Evolutionary conservation across 2,329 filamentous ascomycete genomes (phyloP), one percentile per base, ranked within the genome.

Genomic region (Teratosphaeriaceae sp.): DNA sequence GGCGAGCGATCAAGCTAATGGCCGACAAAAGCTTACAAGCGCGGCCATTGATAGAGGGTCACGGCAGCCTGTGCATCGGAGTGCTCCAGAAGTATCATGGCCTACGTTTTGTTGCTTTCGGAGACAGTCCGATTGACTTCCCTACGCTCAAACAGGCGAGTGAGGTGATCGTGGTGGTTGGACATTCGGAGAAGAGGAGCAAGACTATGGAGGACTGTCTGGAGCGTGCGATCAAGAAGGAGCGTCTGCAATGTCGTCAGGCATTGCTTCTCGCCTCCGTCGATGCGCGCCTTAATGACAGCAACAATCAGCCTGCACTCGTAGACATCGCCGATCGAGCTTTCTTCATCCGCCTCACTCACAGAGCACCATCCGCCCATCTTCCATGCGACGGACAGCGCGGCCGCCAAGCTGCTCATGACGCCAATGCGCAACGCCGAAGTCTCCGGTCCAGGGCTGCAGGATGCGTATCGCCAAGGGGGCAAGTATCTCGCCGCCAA

Each of bases 51-150:
- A n/a, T n/a, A n/a, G n/a, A n/a, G n/a, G n/a, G n/a, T n/a, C n/a
- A n/a, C n/a, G n/a, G n/a, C n/a, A n/a, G n/a, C n/a, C n/a, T n/a
- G n/a, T n/a, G n/a, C n/a, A n/a, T n/a, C n/a, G n/a, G n/a, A n/a
- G n/a, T n/a, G 2, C 54, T 81, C 16, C 61, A 59, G 40, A 20
- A 63, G 0, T 15, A 15, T 0, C 48, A 69, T 30, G 3, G 59
- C 0, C 34, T 67, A 21, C 57, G 67, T 29, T 72, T 80, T 15
- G 72, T 65, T 56, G 79, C 75, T 0, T 78, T 83, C 50, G 78
- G 79, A n/a, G 78, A 82, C 50, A 78, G 78, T 49, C 66, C 66
- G 0, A 46, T 80, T 5, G 80, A 83, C 49, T 29, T 83, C 15
- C 58, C 63, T 0, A 84, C 84, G 79, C 49, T 83, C 11, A 49